Conservation (phyloP, 108 stramenopile species). For the Mayamaea pseudoterrestris region DNA sequence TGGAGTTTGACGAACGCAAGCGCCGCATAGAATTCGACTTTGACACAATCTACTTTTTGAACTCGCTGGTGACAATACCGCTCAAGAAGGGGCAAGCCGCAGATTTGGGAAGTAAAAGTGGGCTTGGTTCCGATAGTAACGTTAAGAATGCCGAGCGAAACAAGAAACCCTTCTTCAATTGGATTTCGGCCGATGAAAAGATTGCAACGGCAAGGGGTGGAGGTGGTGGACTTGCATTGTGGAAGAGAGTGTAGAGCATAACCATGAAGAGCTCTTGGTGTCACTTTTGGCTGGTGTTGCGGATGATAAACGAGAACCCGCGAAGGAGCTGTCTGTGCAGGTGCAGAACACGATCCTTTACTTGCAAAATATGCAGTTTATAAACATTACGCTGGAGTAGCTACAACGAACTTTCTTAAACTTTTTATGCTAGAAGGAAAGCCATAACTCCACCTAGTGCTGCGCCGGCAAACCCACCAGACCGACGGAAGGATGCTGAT, state of each 20-base stretch:
- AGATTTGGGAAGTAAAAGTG: constrained; percentile 52
- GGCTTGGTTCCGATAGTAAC: constrained; percentile 73
- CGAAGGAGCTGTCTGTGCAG: no score
- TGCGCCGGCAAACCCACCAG: no score
- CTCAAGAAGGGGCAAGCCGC: constrained; percentile 35
- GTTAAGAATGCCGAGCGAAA: constrained; percentile 45
- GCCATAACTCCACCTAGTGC: no score
- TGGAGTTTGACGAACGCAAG: constrained; percentile 55
- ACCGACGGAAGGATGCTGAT: no score
- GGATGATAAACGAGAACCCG: no score
- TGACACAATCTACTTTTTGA: constrained; percentile 38
- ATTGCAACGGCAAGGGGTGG: constrained; percentile 90
- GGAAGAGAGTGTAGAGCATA: constrained; percentile 62
- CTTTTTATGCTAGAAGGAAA: no score
- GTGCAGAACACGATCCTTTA: no score
- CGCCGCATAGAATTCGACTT: constrained; percentile 84
- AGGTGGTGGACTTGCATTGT: constrained; percentile 84
- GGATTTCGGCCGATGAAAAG: constrained; percentile 77
- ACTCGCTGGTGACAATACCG: constrained; percentile 31
- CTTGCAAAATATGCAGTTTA: no score
- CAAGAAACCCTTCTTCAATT: constrained; percentile 77
- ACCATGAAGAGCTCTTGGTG: no score
- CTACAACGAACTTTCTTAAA: no score
- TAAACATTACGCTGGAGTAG: no score
- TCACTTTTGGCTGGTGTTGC: no score